These are phyloP conservation scores for Coelastrella sp. DNA, from an alignment of 139 green algal genomes.

Conservation along the genomic window DNA sequence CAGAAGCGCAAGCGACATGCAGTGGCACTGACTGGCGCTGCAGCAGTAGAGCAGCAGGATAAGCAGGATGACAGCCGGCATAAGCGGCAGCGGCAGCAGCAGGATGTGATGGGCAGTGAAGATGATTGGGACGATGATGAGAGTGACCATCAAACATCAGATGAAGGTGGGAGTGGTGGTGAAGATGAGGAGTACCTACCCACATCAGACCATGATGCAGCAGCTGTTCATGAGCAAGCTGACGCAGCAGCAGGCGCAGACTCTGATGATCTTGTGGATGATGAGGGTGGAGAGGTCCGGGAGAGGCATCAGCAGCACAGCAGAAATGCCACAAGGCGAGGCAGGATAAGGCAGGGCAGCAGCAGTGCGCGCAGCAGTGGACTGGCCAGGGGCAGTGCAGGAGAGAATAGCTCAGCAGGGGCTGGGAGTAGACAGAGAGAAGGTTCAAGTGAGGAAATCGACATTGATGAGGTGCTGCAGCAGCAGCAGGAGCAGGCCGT, in stretches of 20 bases:
- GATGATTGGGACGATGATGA: background rate
- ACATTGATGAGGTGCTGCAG: background rate
- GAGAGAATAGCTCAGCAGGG: background rate
- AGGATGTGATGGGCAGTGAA: background rate
- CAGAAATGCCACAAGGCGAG: background rate
- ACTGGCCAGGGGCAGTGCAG: background rate
- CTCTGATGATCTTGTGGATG: background rate
- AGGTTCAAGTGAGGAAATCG: slow-evolving; percentile 1
- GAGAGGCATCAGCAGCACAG: background rate
- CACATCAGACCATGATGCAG: slow-evolving; percentile 21
- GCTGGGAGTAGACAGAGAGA: background rate
- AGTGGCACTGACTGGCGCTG: background rate
- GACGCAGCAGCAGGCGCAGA: background rate
- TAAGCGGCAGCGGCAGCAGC: slow-evolving; percentile 1
- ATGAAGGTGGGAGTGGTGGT: background rate
- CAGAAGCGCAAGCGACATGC: slow-evolving; percentile 6
- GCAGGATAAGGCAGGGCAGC: background rate
- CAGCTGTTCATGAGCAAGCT: background rate
- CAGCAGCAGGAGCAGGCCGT: background rate
- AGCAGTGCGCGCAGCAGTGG: background rate
- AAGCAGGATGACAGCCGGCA: background rate
- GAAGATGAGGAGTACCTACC: slow-evolving; percentile 65
- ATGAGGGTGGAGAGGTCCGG: background rate
- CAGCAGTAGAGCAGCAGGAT: background rate
- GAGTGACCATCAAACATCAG: slow-evolving; percentile 56